These are phyloP conservation scores for Solanum hybrid DNA, from an alignment of 305 asterid genomes.

Conservation along the genomic window DNA sequence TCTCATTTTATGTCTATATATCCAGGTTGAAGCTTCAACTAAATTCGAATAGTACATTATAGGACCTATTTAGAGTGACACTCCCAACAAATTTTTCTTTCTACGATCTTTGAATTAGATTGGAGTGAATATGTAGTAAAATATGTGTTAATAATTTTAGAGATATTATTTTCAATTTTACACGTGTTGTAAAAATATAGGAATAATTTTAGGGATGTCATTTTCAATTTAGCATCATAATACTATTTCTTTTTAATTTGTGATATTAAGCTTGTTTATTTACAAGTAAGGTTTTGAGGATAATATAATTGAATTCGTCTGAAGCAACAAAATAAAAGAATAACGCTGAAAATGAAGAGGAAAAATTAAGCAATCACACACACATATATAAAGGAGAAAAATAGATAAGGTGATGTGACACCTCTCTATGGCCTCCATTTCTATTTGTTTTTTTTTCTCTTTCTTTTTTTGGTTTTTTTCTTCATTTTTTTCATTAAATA, in stretches of 20 bases:
- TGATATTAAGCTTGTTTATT: neutral
- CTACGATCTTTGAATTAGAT: neutral
- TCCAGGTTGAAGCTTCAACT: too few species aligned
- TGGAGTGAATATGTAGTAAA: neutral
- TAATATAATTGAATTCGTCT: neutral
- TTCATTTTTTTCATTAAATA: too few species aligned
- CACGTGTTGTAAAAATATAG: neutral
- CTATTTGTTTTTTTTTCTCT: too few species aligned
- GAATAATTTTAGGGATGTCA: neutral
- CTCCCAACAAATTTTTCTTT: neutral
- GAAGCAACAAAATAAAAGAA: neutral
- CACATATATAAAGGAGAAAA: too few species aligned
- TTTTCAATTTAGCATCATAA: neutral
- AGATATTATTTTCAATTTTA: neutral
- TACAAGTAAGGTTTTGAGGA: neutral
- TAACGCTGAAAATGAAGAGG: neutral
- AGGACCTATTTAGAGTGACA: neutral
- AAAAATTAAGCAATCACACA: neutral
- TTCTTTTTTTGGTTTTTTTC: too few species aligned
- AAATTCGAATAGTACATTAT: too few species aligned
- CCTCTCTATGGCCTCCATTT: too few species aligned
- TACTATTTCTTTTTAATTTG: neutral
- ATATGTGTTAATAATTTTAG: neutral
- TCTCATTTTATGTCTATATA: neutral
- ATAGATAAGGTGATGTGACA: too few species aligned